Percentiles rank a stretch among this genome's conserved stretches.
Evolutionary conservation across 148 eudicot species (phyloP).

Genomic region (Amaranthus hypochondriacus): DNA sequence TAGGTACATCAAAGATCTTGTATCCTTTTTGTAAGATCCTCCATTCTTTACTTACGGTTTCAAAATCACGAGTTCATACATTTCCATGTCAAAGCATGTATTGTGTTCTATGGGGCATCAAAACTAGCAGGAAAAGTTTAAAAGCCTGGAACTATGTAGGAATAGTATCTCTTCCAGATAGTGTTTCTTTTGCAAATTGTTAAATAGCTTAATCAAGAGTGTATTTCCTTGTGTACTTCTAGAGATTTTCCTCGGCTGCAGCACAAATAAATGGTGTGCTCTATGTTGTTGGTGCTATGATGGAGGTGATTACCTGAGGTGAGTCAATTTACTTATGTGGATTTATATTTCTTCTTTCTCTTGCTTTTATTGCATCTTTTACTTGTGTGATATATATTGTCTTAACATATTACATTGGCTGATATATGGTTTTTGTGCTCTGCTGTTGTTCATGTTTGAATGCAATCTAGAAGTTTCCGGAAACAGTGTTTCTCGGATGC

Average conservation of each 20-base stretch:
- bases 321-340: constrained; percentile 17
- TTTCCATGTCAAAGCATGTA: neutral
- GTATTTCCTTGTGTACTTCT: constrained; percentile 18
- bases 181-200: neutral
- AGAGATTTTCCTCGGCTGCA: constrained; percentile 66
- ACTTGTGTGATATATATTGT: too few relatives aligned
- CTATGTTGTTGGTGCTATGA: constrained; percentile 72
- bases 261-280: constrained; percentile 47
- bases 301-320: constrained; percentile 55
- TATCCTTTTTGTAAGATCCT: neutral
- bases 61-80: neutral
- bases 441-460: neutral
- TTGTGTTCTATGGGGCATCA: neutral
- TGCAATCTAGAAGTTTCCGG: neutral
- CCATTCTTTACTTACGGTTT: neutral
- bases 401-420: neutral
- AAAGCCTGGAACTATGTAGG: neutral
- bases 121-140: neutral
- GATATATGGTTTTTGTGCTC: neutral
- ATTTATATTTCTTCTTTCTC: neutral
- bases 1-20: neutral
- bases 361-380: neutral
- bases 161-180: neutral
- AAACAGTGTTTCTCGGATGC: neutral
- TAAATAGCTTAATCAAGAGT: neutral